A percentile compares a stretch with the other conserved stretches of the same genome.
Conservation (phyloP, 441 rosid genomes). For the Theobroma grandiflorum region DNA sequence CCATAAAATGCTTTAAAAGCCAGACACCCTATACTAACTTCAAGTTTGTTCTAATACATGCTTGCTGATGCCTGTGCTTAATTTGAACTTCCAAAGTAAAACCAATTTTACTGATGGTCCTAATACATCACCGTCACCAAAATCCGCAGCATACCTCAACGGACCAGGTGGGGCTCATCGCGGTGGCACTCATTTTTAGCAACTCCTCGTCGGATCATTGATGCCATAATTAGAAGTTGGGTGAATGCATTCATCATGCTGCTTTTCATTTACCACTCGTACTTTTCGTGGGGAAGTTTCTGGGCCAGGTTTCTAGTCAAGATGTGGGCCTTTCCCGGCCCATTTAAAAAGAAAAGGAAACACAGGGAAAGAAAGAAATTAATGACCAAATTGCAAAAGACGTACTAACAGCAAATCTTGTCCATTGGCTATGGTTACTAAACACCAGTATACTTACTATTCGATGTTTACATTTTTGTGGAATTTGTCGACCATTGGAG, state of each 20-base stretch:
- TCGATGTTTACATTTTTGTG: background rate
- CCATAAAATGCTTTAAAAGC: background rate
- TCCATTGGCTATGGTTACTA: too few species aligned
- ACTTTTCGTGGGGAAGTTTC: background rate
- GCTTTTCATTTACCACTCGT: background rate
- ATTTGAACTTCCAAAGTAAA: background rate
- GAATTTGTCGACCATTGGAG: background rate
- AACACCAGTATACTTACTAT: background rate
- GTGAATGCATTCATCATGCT: background rate
- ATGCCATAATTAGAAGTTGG: background rate
- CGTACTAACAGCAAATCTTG: too few species aligned
- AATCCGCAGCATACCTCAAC: too few species aligned
- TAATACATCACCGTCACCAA: too few species aligned
- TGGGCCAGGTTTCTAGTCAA: background rate
- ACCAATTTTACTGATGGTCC: background rate
- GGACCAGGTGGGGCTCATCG: too few species aligned
- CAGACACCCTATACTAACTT: background rate
- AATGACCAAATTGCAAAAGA: too few species aligned
- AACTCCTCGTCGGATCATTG: background rate
- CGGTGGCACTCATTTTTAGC: too few species aligned
- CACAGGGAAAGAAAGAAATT: too few species aligned
- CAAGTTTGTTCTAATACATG: background rate
- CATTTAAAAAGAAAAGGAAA: too few species aligned
- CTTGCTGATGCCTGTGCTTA: background rate
- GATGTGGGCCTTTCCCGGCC: background rate